phyloP scores from a whole-genome alignment of 2,329 filamentous ascomycete species.

The Curvularia spicifera region DNA sequence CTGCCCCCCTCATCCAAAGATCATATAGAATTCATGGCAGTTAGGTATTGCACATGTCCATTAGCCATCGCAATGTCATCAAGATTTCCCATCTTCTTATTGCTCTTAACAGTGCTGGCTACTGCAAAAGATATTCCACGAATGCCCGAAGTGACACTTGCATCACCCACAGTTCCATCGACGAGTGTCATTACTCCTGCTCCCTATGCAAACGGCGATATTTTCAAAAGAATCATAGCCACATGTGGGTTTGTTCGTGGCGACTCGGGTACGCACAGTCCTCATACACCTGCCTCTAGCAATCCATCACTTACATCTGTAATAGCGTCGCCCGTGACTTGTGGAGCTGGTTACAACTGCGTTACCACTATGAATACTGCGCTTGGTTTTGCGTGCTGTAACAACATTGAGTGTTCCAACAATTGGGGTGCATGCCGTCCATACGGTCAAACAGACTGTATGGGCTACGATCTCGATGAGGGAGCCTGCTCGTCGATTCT shows the following conservation, averaged over 20 bases:
- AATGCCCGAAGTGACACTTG: not conserved
- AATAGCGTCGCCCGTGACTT: slow-evolving; percentile 14
- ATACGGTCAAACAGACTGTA: slow-evolving; percentile 8
- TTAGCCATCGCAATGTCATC: not conserved
- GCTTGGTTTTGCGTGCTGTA: slow-evolving; percentile 10
- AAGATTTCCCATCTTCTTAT: not conserved
- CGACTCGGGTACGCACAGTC: slow-evolving; percentile 14
- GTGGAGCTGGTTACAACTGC: slow-evolving; percentile 14
- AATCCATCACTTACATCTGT: not conserved
- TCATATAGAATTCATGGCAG: not conserved
- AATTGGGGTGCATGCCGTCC: slow-evolving; percentile 7
- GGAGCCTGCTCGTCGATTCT: slow-evolving; percentile 2
- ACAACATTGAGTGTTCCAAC: slow-evolving; percentile 12
- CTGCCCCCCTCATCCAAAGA: not conserved
- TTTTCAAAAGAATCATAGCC: slow-evolving; percentile 14
- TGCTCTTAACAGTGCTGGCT: not conserved
- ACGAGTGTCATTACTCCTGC: slow-evolving; percentile 14
- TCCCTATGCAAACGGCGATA: not conserved
- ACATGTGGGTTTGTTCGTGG: slow-evolving; percentile 17
- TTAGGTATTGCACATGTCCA: not conserved
- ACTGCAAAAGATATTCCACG: slow-evolving; percentile 4
- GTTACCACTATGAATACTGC: not conserved
- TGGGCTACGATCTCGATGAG: slow-evolving; percentile 4
- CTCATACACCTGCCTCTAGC: not conserved
- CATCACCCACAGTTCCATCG: not conserved